A percentile compares a stretch with the other conserved stretches of the same genome.
These are phyloP conservation scores for Penicillium odoratum DNA, from an alignment of 495 filamentous ascomycete genomes.

Conservation along the genomic window DNA sequence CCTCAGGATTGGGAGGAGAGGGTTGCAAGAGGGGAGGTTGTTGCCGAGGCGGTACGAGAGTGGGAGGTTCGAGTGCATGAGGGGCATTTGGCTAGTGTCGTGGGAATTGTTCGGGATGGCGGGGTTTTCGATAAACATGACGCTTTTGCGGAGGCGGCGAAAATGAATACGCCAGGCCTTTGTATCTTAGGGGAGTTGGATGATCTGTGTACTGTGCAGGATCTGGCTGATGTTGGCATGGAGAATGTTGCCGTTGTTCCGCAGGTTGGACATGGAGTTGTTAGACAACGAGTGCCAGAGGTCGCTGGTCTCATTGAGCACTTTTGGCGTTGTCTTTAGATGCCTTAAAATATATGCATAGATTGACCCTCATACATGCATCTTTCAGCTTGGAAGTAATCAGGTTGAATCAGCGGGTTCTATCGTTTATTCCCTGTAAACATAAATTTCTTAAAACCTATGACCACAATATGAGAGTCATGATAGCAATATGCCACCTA, in stretches of 20 bases:
- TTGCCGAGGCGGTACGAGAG: slow-evolving; percentile 44
- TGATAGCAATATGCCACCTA: not conserved
- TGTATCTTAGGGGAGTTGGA: slow-evolving; percentile 45
- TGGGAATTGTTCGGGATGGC: slow-evolving; percentile 44
- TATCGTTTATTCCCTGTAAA: not conserved
- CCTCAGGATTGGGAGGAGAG: slow-evolving; percentile 46
- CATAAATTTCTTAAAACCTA: not conserved
- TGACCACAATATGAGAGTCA: not conserved
- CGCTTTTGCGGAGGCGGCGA: slow-evolving; percentile 33
- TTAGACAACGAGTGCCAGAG: slow-evolving; percentile 34
- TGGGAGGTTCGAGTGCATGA: slow-evolving; percentile 46
- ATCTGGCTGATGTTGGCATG: slow-evolving; percentile 35
- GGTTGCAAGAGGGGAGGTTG: slow-evolving; percentile 39
- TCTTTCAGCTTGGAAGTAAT: not conserved
- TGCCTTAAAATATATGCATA: not conserved
- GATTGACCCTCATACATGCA: not conserved
- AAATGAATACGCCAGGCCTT: slow-evolving; percentile 24
- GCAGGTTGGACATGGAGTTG: slow-evolving; percentile 39
- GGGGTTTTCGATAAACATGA: slow-evolving; percentile 40
- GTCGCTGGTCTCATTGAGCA: slow-evolving; percentile 30
- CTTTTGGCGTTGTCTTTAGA: slow-evolving; percentile 30
- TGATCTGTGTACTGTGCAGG: slow-evolving; percentile 32
- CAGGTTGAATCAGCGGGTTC: not conserved
- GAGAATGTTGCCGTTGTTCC: slow-evolving; percentile 36
- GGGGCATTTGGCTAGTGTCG: slow-evolving; percentile 43